Conservation (phyloP, 345 rosid species). For the Eucalyptus virginea region DNA sequence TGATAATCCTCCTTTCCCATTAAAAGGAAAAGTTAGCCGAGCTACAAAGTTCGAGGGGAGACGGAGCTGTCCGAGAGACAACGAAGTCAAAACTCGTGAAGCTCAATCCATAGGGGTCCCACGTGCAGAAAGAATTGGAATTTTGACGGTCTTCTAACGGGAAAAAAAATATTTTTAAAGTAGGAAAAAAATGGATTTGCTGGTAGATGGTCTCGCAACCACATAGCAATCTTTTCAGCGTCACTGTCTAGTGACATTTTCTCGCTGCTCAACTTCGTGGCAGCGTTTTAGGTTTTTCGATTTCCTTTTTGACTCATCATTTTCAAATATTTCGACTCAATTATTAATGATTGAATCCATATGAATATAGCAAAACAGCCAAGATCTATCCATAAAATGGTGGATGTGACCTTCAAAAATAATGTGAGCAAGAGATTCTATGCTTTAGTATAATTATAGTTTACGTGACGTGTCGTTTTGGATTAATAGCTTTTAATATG, state of each 20-base stretch:
- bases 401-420: not conserved
- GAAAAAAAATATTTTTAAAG: not conserved
- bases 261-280: not conserved
- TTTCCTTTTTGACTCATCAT: not conserved
- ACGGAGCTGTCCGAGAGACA: not conserved
- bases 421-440: not conserved
- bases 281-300: not conserved
- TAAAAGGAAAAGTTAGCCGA: not conserved
- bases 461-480: not conserved
- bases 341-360: not conserved
- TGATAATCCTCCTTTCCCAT: not conserved
- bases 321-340: not conserved
- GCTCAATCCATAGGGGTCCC: not conserved
- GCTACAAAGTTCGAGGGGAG: not conserved
- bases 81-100: constrained; percentile 9
- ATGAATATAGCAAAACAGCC: not conserved
- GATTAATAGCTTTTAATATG: not conserved
- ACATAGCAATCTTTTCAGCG: not conserved
- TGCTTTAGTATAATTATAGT: not conserved
- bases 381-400: not conserved
- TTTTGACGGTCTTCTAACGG: not conserved
- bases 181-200: not conserved
- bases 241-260: not conserved
- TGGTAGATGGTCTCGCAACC: not conserved
- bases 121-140: not conserved